phyloP scores from a whole-genome alignment of 192 early-diverging fungal genomes.

The Rhizophlyctis rosea region DNA sequence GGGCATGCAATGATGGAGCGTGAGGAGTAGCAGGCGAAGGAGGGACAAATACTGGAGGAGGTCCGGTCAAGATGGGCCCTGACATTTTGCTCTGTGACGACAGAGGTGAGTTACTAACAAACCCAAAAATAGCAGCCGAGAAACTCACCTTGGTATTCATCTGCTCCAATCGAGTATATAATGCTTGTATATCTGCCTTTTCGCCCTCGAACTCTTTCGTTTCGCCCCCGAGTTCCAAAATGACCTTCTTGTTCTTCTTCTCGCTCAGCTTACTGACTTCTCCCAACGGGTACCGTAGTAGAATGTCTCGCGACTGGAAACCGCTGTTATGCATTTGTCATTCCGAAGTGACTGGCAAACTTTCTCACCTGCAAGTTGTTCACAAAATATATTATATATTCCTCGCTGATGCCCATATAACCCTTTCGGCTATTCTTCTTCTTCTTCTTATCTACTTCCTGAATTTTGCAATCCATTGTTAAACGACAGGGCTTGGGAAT shows the following conservation, averaged over 20 bases:
- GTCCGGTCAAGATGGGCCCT: constrained; percentile 30
- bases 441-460: constrained; percentile 55
- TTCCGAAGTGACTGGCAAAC: not conserved
- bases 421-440: constrained; percentile 53
- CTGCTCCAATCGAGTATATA: constrained; percentile 32
- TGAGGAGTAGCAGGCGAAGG: not conserved
- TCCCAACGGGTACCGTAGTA: constrained; percentile 41
- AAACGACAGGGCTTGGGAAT: no score
- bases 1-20: constrained; percentile 1
- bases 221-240: constrained; percentile 39
- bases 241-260: constrained; percentile 50
- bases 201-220: constrained; percentile 49
- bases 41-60: constrained; percentile 16
- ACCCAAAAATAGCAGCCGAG: constrained; percentile 1
- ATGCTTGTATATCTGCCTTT: constrained; percentile 40
- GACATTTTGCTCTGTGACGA: constrained; percentile 35
- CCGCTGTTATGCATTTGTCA: not conserved
- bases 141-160: constrained; percentile 31
- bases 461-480: no score
- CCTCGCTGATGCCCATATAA: constrained; percentile 41
- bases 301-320: constrained; percentile 24
- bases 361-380: constrained; percentile 17
- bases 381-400: constrained; percentile 47
- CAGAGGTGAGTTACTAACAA: constrained; percentile 5
- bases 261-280: constrained; percentile 35